These are phyloP conservation scores for Yamadazyma buinensis DNA, from an alignment of 1,139 yeast species.

Conservation along the genomic window DNA sequence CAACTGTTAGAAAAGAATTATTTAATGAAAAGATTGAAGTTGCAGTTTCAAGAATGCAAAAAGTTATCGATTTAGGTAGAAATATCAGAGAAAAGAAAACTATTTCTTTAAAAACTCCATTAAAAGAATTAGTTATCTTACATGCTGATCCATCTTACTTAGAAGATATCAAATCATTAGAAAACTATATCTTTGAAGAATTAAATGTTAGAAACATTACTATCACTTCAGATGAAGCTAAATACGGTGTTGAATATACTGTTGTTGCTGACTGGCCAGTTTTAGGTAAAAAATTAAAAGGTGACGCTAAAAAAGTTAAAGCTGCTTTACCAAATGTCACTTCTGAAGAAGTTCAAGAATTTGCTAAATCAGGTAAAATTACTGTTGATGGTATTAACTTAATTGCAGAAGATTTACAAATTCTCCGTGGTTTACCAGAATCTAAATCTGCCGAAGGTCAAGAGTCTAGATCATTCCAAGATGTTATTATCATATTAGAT, in stretches of 20 bases:
- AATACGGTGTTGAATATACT: constrained; percentile 86
- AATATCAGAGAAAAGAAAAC: constrained; percentile 93
- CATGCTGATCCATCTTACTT: constrained; percentile 76
- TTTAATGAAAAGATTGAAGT: constrained; percentile 75
- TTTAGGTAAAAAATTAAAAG: constrained; percentile 93
- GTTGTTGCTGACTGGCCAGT: constrained; percentile 99
- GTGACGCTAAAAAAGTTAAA: constrained; percentile 90
- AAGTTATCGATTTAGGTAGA: constrained; percentile 94
- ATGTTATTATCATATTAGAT: constrained; percentile 85
- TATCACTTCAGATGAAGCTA: constrained; percentile 86
- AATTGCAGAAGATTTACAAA: constrained; percentile 83
- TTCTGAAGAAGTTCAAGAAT: constrained; percentile 77
- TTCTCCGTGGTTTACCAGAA: constrained; percentile 82
- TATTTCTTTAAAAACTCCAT: constrained; percentile 92
- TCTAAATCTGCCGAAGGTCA: constrained; percentile 60
- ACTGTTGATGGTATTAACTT: constrained; percentile 87
- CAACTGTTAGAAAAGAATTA: constrained; percentile 77
- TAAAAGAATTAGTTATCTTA: constrained; percentile 80
- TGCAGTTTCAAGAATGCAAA: constrained; percentile 94
- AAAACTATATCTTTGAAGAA: constrained; percentile 81
- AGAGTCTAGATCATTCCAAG: constrained; percentile 84
- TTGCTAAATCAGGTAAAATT: constrained; percentile 68
- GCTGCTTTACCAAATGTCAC: constrained; percentile 82
- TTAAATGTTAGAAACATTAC: constrained; percentile 85
- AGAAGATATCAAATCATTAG: constrained; percentile 72